Conservation (phyloP, 306 rosid species). For the Glycyrrhiza uralensis region DNA sequence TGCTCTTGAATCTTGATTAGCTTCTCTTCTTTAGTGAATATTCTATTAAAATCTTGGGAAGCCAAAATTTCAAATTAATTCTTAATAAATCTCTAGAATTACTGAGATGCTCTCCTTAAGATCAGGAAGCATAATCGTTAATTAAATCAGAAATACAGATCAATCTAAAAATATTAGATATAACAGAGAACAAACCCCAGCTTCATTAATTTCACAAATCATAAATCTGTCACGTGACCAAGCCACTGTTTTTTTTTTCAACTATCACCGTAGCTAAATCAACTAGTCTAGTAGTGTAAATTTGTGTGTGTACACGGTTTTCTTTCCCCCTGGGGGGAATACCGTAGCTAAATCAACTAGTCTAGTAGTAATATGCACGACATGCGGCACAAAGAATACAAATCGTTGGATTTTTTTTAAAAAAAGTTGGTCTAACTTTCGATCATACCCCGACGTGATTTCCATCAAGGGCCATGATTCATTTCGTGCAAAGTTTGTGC, state of each 20-base stretch:
- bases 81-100: neutral
- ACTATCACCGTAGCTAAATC: neutral
- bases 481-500: too few species aligned
- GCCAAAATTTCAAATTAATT: neutral
- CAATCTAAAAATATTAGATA: neutral
- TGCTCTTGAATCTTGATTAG: neutral
- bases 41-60: neutral
- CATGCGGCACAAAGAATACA: too few species aligned
- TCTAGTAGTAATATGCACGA: too few species aligned
- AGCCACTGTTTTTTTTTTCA: neutral
- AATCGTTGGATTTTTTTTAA: too few species aligned
- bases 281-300: neutral
- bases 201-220: neutral
- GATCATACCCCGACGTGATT: too few species aligned
- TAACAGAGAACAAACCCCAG: neutral
- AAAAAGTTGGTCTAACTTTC: too few species aligned
- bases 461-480: too few species aligned
- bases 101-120: conserved; percentile 27
- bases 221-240: conserved; percentile 19
- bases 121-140: neutral
- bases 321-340: too few species aligned
- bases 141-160: conserved; percentile 4
- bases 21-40: neutral
- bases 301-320: neutral
- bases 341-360: too few species aligned